phyloP scores from a whole-genome alignment of 2,329 filamentous ascomycete species.

The Colletotrichum cereale region DNA sequence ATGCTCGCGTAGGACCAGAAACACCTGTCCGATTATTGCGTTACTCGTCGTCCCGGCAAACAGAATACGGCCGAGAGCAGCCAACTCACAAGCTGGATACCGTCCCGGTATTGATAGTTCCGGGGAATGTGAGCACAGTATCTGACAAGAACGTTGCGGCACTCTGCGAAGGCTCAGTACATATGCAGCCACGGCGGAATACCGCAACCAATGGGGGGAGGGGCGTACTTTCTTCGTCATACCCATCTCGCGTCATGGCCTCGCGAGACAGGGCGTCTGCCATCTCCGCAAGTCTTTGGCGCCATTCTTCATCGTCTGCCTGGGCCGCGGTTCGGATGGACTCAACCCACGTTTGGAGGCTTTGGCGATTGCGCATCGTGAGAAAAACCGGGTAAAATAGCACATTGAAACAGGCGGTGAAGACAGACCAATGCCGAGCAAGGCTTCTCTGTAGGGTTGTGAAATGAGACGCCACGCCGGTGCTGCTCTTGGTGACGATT shows the following conservation, averaged over 20 bases:
- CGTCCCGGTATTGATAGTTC: slow-evolving; percentile 61
- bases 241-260: slow-evolving; percentile 21
- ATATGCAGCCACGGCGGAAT: not conserved
- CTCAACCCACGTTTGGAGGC: slow-evolving; percentile 34
- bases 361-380: slow-evolving; percentile 29
- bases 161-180: slow-evolving; percentile 49
- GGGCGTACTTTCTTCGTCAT: slow-evolving; percentile 37
- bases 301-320: slow-evolving; percentile 17
- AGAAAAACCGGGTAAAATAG: no score
- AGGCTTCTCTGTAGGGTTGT: not conserved
- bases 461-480: no score
- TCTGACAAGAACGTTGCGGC: slow-evolving; percentile 59
- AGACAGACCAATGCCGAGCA: not conserved
- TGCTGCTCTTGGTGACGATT: not conserved
- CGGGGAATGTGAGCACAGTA: slow-evolving; percentile 59
- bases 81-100: slow-evolving; percentile 53
- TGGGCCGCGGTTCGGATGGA: slow-evolving; percentile 21
- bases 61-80: not conserved
- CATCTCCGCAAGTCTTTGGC: slow-evolving; percentile 14
- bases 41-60: not conserved
- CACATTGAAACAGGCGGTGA: not conserved
- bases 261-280: slow-evolving; percentile 7
- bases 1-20: slow-evolving; percentile 57
- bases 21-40: slow-evolving; percentile 48
- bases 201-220: not conserved